Percentiles rank a stretch among this genome's conserved stretches.
Conservation (phyloP, 441 rosid genomes). For the Pelargonium australe region DNA sequence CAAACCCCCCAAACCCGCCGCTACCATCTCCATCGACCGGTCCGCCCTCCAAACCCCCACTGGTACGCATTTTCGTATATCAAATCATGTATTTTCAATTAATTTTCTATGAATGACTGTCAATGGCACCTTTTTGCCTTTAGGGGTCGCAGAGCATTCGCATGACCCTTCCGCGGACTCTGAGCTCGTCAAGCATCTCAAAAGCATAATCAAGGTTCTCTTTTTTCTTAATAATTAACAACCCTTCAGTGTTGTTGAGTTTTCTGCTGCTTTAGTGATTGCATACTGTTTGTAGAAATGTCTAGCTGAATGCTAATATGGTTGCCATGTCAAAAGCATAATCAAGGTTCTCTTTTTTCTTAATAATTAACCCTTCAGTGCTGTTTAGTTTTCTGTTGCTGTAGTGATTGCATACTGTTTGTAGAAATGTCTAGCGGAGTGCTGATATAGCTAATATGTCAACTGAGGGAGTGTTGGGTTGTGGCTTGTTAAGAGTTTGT, state of each 20-base stretch:
- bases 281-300: neutral
- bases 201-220: slow-evolving; percentile 74
- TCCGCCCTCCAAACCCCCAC: slow-evolving; percentile 53
- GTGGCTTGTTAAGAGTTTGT: neutral
- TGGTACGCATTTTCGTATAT: slow-evolving; percentile 26
- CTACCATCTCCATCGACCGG: slow-evolving; percentile 65
- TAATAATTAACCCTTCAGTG: neutral
- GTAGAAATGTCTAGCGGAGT: neutral
- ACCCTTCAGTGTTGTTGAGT: slow-evolving; percentile 7
- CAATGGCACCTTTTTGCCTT: slow-evolving; percentile 5
- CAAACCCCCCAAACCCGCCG: slow-evolving; percentile 20
- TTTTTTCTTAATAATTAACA: neutral
- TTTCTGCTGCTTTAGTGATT: slow-evolving; percentile 15
- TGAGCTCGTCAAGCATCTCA: slow-evolving; percentile 84
- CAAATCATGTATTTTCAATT: neutral
- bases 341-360: slow-evolving; percentile 52
- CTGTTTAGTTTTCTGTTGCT: slow-evolving; percentile 16
- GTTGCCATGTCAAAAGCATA: slow-evolving; percentile 61
- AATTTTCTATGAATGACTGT: neutral
- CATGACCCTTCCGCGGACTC: slow-evolving; percentile 51
- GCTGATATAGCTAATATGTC: neutral
- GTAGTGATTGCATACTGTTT: neutral
- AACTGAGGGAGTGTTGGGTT: neutral
- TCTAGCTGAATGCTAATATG: too few species aligned
- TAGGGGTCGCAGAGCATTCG: slow-evolving; percentile 48